Base-by-base conservation (phyloP, 352 stramenopile genomes). In the Globisporangium recalcitrans region DNA sequence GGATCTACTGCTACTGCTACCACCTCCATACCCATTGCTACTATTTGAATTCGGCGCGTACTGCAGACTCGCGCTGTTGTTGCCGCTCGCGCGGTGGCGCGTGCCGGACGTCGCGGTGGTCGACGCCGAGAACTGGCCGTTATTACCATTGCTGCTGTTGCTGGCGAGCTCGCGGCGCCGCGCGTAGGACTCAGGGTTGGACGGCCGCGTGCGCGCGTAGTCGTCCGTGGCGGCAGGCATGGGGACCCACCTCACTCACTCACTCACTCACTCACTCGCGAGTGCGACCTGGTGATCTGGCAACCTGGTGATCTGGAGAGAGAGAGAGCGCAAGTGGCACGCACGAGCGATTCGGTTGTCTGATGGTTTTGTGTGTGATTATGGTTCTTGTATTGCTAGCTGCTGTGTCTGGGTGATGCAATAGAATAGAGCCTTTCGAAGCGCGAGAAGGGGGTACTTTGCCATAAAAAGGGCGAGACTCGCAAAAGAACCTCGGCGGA, bases 141-240 rank as follows among this genome's bases (percentile, higher is more conserved):
- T 51, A 14, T 54, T 54, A 48, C 29, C 49, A 21, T 29, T 32
- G 46, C n/a, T 32, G 46, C n/a, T 42, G 62, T 67, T 56, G 44
- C 38, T 36, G 26, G 42, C 16, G 19, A 54, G 22, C 21, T 69
- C 51, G 7, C 60, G 52, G 47, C 68, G 48, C n/a, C 61, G 65
- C 42, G 60, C 26, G 58, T 29, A 72, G 49, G 48, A 46, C 49
- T 70, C 56, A 26, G 69, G 48, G 62, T 61, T 65, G 42, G 64
- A 69, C 62, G 70, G 73, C 62, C 74, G 71, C n/a, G 65, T 65
- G 32, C 69, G 69, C 60, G 60, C 51, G 70, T 73, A 76, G 60
- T 73, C 67, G 36, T 76, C 70, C 27, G 65, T 70, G 47, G 74
- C 74, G 22, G 75, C 38, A 3, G 54, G 53, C 61, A 66, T 66